Base-by-base conservation (phyloP, 768 basidiomycete species). In the Panaeolus papilionaceus region DNA sequence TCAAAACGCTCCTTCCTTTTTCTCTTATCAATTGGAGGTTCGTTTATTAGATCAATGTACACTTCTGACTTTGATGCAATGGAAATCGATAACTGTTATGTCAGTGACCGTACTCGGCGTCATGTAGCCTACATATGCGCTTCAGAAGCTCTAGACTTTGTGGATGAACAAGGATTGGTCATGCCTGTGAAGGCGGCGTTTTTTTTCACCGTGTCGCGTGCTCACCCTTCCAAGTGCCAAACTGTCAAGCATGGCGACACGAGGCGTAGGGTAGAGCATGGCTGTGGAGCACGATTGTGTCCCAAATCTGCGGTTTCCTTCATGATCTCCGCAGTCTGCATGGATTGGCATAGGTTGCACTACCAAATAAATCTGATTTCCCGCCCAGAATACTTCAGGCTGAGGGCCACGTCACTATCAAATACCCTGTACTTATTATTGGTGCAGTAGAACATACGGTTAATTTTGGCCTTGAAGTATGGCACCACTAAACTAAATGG, bases 11-110 rank as follows among this genome's bases (percentile, higher is more conserved):
- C 42, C 26, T 67, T 49, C 47, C 20, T 28, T 54, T 65, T 42
- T 18, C 23, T 44, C 64, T 44, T 67, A 23, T 42, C 62, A 79
- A 69, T 28, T 58, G 54, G 54, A 58, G 54, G 33, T 28, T 33
- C 54, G 5, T 44, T 51, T 51, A 51, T 23, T 51, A 51, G 47
- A 51, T 58, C 54, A 58, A 58, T 58, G 54, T 58, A 58, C 33
- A 33, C 14, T 58, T 58, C 33, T 58, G 28, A 16, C 54, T 23
- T 58, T 58, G 23, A 11, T 51, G 12, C 49, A 51, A 51, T 51
- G 49, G 49, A 51, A 45, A 51, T 51, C 49, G 11, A 47, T 47
- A 28, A 23, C 49, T 18, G 26, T 7, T 18, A 26, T 26, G 14
- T 33, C 49, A 23, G 23, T 33, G 33, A 33, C 33, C 33, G 5